Conservation (phyloP, 441 rosid genomes). For the Corymbia citriodora region DNA sequence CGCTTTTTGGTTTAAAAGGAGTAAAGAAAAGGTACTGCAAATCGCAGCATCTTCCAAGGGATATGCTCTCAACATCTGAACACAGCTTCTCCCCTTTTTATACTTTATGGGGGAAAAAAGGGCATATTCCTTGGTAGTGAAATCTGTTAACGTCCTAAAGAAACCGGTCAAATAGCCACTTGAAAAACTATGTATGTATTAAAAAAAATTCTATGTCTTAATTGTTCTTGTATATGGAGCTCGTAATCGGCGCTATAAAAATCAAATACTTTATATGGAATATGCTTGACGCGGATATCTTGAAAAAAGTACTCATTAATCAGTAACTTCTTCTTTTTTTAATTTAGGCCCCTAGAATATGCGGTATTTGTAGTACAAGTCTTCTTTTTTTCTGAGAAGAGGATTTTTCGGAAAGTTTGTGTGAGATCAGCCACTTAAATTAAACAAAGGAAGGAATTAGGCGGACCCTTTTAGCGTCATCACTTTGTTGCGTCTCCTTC, state of each 20-base stretch:
- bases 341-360: neutral
- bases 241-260: neutral
- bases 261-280: neutral
- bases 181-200: neutral
- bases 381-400: neutral
- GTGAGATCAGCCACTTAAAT: neutral
- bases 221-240: neutral
- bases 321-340: neutral
- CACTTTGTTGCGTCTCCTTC: neutral
- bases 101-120: neutral
- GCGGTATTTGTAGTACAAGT: neutral
- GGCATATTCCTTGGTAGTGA: neutral
- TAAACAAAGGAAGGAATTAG: neutral
- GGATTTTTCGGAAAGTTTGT: neutral
- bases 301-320: neutral
- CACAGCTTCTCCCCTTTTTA: neutral
- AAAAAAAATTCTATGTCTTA: neutral
- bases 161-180: neutral
- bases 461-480: neutral
- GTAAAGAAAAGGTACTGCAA: neutral
- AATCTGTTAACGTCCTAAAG: neutral
- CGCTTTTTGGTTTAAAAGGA: conserved; percentile 9
- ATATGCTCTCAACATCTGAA: conserved; percentile 33
- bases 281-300: neutral
- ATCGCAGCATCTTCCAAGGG: conserved; percentile 47